A percentile compares a stretch with the other conserved stretches of the same genome.
phyloP scores from a whole-genome alignment of 1,284 basidiomycete species.

The Cutaneotrichosporon mucoides region DNA sequence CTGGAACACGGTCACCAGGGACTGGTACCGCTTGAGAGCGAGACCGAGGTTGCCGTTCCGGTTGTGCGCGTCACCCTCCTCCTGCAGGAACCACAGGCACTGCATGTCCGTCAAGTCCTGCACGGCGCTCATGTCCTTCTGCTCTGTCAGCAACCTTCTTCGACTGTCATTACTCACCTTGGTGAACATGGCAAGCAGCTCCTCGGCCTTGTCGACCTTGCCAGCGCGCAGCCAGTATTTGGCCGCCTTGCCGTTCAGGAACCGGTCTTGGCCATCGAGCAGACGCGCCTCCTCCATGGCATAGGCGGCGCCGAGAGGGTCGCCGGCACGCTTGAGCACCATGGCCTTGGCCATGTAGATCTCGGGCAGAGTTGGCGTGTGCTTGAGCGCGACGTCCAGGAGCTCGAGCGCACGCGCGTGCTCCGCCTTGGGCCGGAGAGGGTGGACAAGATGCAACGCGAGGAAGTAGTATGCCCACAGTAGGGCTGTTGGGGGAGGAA shows the following conservation, averaged over 20 bases:
- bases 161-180: conserved; percentile 49
- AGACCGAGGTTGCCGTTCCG: conserved; percentile 66
- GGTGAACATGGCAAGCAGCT: conserved; percentile 77
- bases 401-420: conserved; percentile 60
- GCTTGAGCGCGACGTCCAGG: conserved; percentile 64
- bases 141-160: neutral
- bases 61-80: conserved; percentile 71
- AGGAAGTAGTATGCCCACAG: conserved; percentile 96
- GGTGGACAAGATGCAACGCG: conserved; percentile 79
- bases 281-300: conserved; percentile 76
- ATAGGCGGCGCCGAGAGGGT: conserved; percentile 67
- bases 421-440: conserved; percentile 51
- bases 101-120: conserved; percentile 95
- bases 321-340: conserved; percentile 81
- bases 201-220: conserved; percentile 67
- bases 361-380: conserved; percentile 94
- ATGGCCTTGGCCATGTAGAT: conserved; percentile 79
- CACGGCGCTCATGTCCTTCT: conserved; percentile 69
- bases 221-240: conserved; percentile 87
- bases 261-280: conserved; percentile 92
- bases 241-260: conserved; percentile 88
- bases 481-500: conserved; percentile 73
- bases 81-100: conserved; percentile 78
- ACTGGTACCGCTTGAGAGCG: conserved; percentile 81
- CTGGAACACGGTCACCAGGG: conserved; percentile 70